phyloP scores from a whole-genome alignment of 768 basidiomycete genomes.

The Polyporus arcularius region DNA sequence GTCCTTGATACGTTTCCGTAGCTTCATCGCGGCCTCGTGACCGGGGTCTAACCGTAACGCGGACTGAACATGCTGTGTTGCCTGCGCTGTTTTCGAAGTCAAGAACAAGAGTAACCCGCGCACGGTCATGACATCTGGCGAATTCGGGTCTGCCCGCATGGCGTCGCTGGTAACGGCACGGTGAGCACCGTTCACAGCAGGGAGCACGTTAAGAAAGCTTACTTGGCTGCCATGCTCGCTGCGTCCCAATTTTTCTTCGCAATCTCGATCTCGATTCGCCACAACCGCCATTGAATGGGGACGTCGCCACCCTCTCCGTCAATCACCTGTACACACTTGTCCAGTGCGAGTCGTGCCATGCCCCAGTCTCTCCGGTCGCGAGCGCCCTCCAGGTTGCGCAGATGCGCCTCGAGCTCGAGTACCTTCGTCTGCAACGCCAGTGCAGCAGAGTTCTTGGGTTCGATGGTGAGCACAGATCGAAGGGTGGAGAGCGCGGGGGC shows the following conservation, averaged over 20 bases:
- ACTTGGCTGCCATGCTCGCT: constrained; percentile 79
- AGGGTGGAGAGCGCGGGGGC: constrained; percentile 68
- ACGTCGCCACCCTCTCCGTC: constrained; percentile 76
- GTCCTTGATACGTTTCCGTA: constrained; percentile 80
- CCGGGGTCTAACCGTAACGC: constrained; percentile 82
- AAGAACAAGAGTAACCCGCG: constrained; percentile 82
- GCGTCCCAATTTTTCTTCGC: constrained; percentile 70
- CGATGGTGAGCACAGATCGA: constrained; percentile 58
- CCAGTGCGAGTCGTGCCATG: constrained; percentile 76
- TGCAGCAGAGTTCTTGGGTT: constrained; percentile 62
- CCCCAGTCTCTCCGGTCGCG: constrained; percentile 68
- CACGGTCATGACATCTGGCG: constrained; percentile 77
- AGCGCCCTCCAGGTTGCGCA: constrained; percentile 63
- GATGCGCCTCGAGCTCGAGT: constrained; percentile 60
- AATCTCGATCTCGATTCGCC: constrained; percentile 78
- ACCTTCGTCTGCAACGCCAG: constrained; percentile 63
- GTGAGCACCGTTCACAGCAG: not conserved
- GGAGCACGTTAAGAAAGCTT: constrained; percentile 28
- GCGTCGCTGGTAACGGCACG: constrained; percentile 58
- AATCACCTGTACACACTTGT: constrained; percentile 71
- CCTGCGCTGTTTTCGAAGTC: constrained; percentile 65
- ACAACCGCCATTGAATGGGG: constrained; percentile 78
- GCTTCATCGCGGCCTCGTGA: constrained; percentile 63
- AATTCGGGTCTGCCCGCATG: constrained; percentile 66
- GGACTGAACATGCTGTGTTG: constrained; percentile 67